phyloP scores from a whole-genome alignment of 345 rosid genomes.

The Euphorbia lathyris region DNA sequence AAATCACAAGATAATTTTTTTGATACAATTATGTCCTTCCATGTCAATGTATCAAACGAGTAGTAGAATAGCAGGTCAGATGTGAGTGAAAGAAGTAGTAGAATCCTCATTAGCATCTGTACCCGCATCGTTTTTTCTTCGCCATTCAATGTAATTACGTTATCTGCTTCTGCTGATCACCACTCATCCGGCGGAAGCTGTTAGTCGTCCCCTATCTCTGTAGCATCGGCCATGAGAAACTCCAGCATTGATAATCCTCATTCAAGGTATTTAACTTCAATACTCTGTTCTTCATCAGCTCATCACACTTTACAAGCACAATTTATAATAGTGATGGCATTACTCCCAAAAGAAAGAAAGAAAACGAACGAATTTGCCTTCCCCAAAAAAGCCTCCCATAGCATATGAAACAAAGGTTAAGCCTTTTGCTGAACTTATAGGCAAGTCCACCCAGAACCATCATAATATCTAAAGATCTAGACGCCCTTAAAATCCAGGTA shows the following conservation, averaged over 20 bases:
- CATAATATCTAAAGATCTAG: not conserved
- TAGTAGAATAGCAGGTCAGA: not conserved
- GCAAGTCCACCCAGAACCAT: not conserved
- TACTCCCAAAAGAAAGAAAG: not conserved
- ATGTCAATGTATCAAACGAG: not conserved
- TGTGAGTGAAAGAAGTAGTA: not conserved
- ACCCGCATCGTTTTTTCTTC: not conserved
- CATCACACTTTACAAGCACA: not conserved
- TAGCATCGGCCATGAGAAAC: not conserved
- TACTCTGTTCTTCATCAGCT: not conserved
- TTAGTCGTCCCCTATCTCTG: not conserved
- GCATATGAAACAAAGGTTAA: not conserved
- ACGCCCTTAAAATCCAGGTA: not conserved
- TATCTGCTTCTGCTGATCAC: not conserved
- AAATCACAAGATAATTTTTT: not conserved
- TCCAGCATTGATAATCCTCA: conserved; percentile 5
- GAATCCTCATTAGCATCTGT: not conserved
- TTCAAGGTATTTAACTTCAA: not conserved
- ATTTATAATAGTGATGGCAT: not conserved
- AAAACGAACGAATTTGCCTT: not conserved
- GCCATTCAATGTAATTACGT: not conserved
- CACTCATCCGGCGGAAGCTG: not conserved
- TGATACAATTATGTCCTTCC: not conserved
- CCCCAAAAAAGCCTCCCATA: not conserved
- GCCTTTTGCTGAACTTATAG: no score